phyloP scores from a whole-genome alignment of 805 yeast species.

The Teunomyces atbi region DNA sequence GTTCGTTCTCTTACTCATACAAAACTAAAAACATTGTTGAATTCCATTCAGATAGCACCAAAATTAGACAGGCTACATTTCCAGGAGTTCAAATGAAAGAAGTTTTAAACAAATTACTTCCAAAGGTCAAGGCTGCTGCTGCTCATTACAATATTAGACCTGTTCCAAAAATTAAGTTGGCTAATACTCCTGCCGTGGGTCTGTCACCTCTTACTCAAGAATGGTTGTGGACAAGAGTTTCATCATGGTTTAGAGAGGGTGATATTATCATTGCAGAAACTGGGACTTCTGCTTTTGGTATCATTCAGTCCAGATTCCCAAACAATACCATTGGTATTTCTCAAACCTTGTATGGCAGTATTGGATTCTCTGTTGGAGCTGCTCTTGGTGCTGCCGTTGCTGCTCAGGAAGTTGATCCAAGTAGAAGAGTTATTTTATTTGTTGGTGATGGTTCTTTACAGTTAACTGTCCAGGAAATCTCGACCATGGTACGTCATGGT shows the following conservation, averaged over 20 bases:
- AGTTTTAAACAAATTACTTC: constrained; percentile 32
- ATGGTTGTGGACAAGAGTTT: constrained; percentile 66
- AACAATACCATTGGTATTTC: constrained; percentile 61
- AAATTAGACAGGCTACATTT: constrained; percentile 66
- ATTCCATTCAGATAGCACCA: constrained; percentile 75
- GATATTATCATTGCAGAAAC: constrained; percentile 70
- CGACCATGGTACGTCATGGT: constrained; percentile 66
- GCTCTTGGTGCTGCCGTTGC: constrained; percentile 68
- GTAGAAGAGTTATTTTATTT: constrained; percentile 62
- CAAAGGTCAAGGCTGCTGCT: constrained; percentile 35
- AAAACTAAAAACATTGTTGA: constrained; percentile 73
- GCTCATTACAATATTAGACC: constrained; percentile 39
- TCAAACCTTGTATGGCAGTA: constrained; percentile 76
- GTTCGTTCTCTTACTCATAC: constrained; percentile 77
- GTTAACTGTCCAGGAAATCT: constrained; percentile 71
- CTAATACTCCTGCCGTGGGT: constrained; percentile 42
- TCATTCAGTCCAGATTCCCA: constrained; percentile 65
- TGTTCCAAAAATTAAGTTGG: constrained; percentile 52
- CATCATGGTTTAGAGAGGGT: constrained; percentile 62
- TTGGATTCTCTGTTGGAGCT: constrained; percentile 70
- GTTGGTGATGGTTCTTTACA: constrained; percentile 78
- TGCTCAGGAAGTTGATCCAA: constrained; percentile 59
- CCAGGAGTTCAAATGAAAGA: constrained; percentile 71
- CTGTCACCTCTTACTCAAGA: constrained; percentile 48
- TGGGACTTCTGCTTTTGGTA: constrained; percentile 75